Evolutionary conservation across 805 yeast genomes (phyloP).

Genomic region (Saturnispora sekii): DNA sequence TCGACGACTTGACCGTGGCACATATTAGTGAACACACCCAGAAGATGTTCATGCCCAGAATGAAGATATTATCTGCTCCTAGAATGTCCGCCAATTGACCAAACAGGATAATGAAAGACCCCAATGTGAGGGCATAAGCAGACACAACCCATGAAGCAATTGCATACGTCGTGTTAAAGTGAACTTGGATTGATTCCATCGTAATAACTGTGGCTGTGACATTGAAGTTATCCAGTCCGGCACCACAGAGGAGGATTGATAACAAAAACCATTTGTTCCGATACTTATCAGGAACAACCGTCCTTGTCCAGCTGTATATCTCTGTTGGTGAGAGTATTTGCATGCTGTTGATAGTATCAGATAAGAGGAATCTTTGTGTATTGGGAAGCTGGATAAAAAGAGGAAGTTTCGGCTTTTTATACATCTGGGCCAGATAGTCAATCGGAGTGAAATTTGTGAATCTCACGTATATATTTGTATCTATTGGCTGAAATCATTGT

Average conservation of each 20-base stretch:
- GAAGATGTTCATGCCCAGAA: slow-evolving; percentile 14
- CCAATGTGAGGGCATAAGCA: slow-evolving; percentile 35
- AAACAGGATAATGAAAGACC: slow-evolving; percentile 33
- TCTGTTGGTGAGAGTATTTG: too few species aligned
- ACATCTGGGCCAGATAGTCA: too few species aligned
- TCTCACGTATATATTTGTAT: too few species aligned
- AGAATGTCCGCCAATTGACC: slow-evolving; percentile 35
- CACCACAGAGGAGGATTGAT: slow-evolving; percentile 8
- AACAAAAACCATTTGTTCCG: slow-evolving; percentile 11
- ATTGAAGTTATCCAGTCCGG: slow-evolving; percentile 21
- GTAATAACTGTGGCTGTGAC: slow-evolving; percentile 21
- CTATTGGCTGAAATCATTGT: too few species aligned
- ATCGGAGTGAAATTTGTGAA: too few species aligned
- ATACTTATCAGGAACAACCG: slow-evolving; percentile 11
- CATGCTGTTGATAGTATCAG: too few species aligned
- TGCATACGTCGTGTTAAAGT: slow-evolving; percentile 28
- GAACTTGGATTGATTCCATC: slow-evolving; percentile 25
- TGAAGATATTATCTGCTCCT: slow-evolving; percentile 29
- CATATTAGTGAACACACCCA: slow-evolving; percentile 24
- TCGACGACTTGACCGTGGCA: slow-evolving; percentile 27
- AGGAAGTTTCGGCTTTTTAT: too few species aligned
- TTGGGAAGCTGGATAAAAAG: too few species aligned
- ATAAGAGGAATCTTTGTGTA: too few species aligned
- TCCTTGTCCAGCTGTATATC: slow-evolving; percentile 3
- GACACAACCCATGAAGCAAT: slow-evolving; percentile 34